Conservation (phyloP, 1,139 yeast species). For the Debaryomyces psychrophilus region DNA sequence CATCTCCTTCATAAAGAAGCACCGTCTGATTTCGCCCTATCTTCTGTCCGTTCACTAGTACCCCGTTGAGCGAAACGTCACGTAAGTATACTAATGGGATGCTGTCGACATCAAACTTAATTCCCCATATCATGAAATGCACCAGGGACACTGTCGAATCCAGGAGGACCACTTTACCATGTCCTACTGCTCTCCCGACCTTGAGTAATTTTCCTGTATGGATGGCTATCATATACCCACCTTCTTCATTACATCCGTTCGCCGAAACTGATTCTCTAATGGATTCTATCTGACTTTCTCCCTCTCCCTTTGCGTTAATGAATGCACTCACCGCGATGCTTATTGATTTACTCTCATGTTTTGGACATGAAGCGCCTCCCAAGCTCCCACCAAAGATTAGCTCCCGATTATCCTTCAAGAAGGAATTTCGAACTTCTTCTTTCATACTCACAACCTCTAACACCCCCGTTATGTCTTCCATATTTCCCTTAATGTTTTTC, state of each 20-base stretch:
- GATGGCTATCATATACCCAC: conserved; percentile 13
- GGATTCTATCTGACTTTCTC: background rate
- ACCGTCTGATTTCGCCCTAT: conserved; percentile 35
- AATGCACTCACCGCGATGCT: background rate
- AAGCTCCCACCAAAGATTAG: background rate
- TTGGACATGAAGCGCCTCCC: background rate
- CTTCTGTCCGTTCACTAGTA: conserved; percentile 42
- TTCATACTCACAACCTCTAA: conserved; percentile 6
- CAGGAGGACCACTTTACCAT: conserved; percentile 15
- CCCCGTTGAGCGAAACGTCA: conserved; percentile 60
- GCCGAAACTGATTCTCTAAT: background rate
- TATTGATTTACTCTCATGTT: background rate
- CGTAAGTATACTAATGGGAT: conserved; percentile 54
- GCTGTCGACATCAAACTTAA: conserved; percentile 52
- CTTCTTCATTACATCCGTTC: background rate
- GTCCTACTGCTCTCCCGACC: conserved; percentile 19
- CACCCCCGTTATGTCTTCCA: conserved; percentile 2
- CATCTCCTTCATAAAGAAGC: conserved; percentile 49
- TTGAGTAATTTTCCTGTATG: conserved; percentile 15
- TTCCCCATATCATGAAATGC: conserved; percentile 53
- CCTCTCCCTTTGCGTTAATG: background rate
- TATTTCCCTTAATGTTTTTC: background rate
- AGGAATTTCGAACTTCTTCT: background rate
- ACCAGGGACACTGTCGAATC: conserved; percentile 35
- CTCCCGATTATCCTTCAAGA: background rate